Percentiles rank a stretch among this genome's conserved stretches.
Conservation (phyloP, 2,329 filamentous ascomycete species). For the Aspergillus vadensis region DNA sequence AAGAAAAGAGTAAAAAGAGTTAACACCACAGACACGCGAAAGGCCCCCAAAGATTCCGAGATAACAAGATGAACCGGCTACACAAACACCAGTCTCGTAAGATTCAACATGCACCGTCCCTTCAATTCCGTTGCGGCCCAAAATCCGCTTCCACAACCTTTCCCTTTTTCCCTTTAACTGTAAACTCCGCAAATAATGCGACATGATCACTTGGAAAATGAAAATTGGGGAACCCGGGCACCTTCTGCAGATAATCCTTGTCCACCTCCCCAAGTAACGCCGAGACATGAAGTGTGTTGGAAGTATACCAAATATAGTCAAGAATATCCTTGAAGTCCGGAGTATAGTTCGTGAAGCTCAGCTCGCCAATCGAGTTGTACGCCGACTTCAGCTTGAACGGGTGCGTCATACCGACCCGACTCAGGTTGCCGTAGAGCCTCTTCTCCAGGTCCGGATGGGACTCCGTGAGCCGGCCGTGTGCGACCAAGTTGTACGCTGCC, state of each 20-base stretch:
- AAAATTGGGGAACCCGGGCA: slow-evolving; percentile 90
- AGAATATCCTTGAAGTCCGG: slow-evolving; percentile 90
- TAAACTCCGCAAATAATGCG: slow-evolving; percentile 84
- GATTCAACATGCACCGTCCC: slow-evolving; percentile 38
- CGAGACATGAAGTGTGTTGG: slow-evolving; percentile 81
- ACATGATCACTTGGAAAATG: slow-evolving; percentile 94
- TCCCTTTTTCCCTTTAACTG: slow-evolving; percentile 84
- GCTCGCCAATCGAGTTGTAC: slow-evolving; percentile 80
- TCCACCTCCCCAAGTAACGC: slow-evolving; percentile 85
- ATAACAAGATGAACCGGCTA: slow-evolving; percentile 39
- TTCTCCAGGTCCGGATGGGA: slow-evolving; percentile 78
- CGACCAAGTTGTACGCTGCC: slow-evolving; percentile 87
- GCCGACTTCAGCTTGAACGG: slow-evolving; percentile 91
- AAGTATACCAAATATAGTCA: slow-evolving; percentile 98
- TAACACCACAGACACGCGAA: slow-evolving; percentile 33
- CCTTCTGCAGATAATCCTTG: slow-evolving; percentile 77
- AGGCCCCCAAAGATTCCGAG: slow-evolving; percentile 44
- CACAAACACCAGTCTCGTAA: slow-evolving; percentile 43
- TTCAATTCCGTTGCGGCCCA: slow-evolving; percentile 51
- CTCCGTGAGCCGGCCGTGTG: slow-evolving; percentile 73
- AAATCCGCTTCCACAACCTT: slow-evolving; percentile 68
- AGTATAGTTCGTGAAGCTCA: slow-evolving; percentile 95
- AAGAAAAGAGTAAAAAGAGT: slow-evolving; percentile 20
- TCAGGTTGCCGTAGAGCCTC: slow-evolving; percentile 91
- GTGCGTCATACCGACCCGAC: slow-evolving; percentile 86